Conservation (phyloP, 305 asterid species). For the Fraxinus velutina region DNA sequence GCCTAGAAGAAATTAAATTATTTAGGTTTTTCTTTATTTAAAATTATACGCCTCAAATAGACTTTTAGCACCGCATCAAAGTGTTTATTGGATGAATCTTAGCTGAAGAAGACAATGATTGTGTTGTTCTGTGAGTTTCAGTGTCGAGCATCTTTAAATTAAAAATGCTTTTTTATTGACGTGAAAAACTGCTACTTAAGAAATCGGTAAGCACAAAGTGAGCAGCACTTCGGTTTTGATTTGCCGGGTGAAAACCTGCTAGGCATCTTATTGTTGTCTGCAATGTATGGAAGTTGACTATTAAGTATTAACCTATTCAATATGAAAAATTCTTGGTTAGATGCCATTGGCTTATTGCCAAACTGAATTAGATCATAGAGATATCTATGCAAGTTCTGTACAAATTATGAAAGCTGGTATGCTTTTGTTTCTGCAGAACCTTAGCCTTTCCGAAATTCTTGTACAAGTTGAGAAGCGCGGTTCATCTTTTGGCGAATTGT, state of each 20-base stretch:
- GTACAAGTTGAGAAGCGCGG: slow-evolving; percentile 87
- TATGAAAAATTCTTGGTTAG: neutral
- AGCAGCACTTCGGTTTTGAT: neutral
- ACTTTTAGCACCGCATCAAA: neutral
- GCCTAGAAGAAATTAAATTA: neutral
- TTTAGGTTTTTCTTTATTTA: neutral
- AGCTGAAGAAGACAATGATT: neutral
- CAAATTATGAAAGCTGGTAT: neutral
- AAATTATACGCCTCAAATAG: neutral
- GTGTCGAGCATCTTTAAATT: neutral
- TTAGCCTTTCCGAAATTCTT: slow-evolving; percentile 74
- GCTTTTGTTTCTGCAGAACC: slow-evolving; percentile 46
- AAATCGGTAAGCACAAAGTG: neutral
- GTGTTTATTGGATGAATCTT: neutral
- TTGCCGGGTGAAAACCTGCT: neutral
- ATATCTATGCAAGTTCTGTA: neutral
- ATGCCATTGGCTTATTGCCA: neutral
- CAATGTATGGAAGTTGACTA: neutral
- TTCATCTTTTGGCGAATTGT: slow-evolving; percentile 73
- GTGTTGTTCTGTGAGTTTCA: neutral
- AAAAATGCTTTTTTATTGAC: neutral
- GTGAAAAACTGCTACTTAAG: neutral
- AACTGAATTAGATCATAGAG: neutral
- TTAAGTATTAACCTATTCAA: neutral
- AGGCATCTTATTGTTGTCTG: neutral